Evolutionary conservation across 345 rosid species (phyloP).

Genomic region (Laguncularia racemosa): DNA sequence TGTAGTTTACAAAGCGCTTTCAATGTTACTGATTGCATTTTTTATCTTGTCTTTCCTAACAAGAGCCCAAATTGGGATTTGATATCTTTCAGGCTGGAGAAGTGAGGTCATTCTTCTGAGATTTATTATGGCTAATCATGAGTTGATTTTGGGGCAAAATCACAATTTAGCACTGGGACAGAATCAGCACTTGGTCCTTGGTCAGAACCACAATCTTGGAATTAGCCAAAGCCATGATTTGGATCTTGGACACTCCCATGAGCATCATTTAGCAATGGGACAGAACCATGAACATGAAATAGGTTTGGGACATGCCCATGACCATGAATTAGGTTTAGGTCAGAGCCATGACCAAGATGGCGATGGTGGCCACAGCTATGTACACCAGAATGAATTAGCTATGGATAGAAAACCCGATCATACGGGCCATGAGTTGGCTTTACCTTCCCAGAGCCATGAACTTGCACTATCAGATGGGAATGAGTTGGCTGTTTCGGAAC

Average conservation of each 20-base stretch:
- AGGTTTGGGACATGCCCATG: conserved; percentile 50
- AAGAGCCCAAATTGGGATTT: neutral
- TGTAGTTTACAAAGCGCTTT: too few relatives aligned
- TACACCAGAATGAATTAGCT: conserved; percentile 36
- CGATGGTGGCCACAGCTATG: conserved; percentile 5
- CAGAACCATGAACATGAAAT: conserved; percentile 52
- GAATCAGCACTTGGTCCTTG: conserved; percentile 59
- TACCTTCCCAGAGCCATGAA: conserved; percentile 26
- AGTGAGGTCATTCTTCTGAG: conserved; percentile 1
- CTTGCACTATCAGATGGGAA: conserved; percentile 43
- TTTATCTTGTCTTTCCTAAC: too few relatives aligned
- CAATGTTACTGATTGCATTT: too few relatives aligned
- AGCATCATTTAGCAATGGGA: conserved; percentile 53
- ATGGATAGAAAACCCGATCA: conserved; percentile 48
- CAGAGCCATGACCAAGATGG: conserved; percentile 53
- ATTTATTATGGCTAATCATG: conserved; percentile 63
- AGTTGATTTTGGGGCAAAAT: conserved; percentile 66
- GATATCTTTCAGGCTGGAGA: conserved; percentile 2
- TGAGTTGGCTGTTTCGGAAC: conserved; percentile 55
- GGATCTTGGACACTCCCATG: conserved; percentile 56
- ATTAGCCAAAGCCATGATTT: conserved; percentile 56
- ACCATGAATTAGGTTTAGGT: conserved; percentile 49
- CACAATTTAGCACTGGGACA: conserved; percentile 53
- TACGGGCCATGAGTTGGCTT: conserved; percentile 39
- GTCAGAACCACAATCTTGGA: conserved; percentile 57